phyloP scores from a whole-genome alignment of 345 rosid genomes.

The Aurinia saxatilis region DNA sequence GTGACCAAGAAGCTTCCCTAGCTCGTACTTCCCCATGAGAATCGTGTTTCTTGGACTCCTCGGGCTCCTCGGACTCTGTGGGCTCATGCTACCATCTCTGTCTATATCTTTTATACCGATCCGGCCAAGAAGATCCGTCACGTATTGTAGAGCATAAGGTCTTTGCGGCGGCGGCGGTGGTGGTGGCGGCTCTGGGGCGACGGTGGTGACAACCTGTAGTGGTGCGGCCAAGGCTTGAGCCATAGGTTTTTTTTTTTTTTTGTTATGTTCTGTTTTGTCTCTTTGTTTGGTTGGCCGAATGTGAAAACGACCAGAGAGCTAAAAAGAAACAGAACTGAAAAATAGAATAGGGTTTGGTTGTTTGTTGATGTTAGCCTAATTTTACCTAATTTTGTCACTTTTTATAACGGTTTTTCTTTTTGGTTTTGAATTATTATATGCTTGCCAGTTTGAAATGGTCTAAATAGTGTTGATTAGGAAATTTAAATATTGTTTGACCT shows the following conservation, averaged over 20 bases:
- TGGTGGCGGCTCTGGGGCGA: slow-evolving; percentile 3
- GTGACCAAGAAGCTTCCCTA: slow-evolving; percentile 73
- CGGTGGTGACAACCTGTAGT: slow-evolving; percentile 19
- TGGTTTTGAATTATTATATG: slow-evolving; percentile 4
- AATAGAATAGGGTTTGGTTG: slow-evolving; percentile 22
- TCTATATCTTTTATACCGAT: slow-evolving; percentile 19
- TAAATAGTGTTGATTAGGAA: background rate
- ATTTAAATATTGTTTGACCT: slow-evolving; percentile 2
- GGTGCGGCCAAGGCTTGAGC: slow-evolving; percentile 27
- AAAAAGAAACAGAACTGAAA: background rate
- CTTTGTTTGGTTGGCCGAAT: slow-evolving; percentile 23
- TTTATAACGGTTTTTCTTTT: slow-evolving; percentile 22
- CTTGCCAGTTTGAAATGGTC: slow-evolving; percentile 18
- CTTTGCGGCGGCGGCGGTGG: slow-evolving; percentile 14
- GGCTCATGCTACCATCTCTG: slow-evolving; percentile 27
- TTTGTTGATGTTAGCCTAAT: slow-evolving; percentile 13
- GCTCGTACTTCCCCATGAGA: slow-evolving; percentile 63
- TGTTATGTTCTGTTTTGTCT: slow-evolving; percentile 13
- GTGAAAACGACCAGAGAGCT: slow-evolving; percentile 21
- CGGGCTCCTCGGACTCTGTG: slow-evolving; percentile 29
- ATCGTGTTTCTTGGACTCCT: slow-evolving; percentile 26
- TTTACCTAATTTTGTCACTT: slow-evolving; percentile 24
- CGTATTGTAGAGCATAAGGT: slow-evolving; percentile 25
- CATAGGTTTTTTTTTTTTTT: slow-evolving; percentile 10
- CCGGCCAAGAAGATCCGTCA: slow-evolving; percentile 27